Base-by-base conservation (phyloP, 768 basidiomycete genomes). In the Lactarius tabidus region DNA sequence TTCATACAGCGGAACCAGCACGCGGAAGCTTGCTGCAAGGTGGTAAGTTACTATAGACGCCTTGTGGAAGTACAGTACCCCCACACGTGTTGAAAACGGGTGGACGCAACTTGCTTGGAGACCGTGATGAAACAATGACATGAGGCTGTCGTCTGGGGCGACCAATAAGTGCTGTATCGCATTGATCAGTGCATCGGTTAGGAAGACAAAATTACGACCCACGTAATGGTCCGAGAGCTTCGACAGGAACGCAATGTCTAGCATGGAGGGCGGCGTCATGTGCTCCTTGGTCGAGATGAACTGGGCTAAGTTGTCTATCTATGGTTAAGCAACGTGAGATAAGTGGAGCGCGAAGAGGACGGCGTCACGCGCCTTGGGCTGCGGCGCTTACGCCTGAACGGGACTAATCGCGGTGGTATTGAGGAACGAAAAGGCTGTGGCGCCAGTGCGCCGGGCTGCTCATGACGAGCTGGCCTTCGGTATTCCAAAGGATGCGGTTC, bases 351-450 rank as follows among this genome's bases (percentile, higher is more conserved):
- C 38, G 35, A 36, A 23, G 23, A 57, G 52, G 26, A 15, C 52
- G 3, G 29, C 5, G 36, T 53, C 51, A 60, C 20, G 38, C 52
- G 28, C 28, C 29, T 14, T 26, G 14, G 23, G 39, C 17, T 6
- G 48, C 26, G 48, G 61, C 61, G 31, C 61, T 28, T 43, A 29
- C 12, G 58, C 54, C 33, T 43, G 20, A 56, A 62, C 23, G 17
- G 54, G 45, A 54, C 41, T 62, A 36, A 38, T 28, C 54, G 31
- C 39, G 61, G 54, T 23, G 33, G 4, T 53, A 28, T 15, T 43
- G 4, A 15, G 9, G 33, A 33, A 33, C 33, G 17, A 8, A 15
- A 54, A 31, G 17, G 52, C 18, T 10, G 52, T 15, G 20, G 2
- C 29, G 29, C 53, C 29, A 12, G 53, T 17, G 31, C 29, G 20